Base-by-base conservation (phyloP, 176 grass and related monocot species). In the Ananas comosus region DNA sequence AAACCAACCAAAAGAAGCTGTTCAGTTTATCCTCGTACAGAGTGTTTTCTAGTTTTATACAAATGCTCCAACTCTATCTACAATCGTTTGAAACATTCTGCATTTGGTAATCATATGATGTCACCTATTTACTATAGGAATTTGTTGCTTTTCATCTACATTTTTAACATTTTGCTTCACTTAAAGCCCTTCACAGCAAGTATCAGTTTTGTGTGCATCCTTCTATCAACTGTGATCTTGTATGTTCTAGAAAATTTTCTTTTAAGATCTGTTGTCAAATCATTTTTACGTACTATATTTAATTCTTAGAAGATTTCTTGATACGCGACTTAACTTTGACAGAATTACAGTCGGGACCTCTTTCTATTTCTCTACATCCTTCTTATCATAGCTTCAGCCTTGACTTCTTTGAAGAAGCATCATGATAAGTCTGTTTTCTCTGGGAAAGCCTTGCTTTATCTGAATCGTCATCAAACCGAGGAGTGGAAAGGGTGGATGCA, bases 401-500 rank as follows among this genome's bases (percentile, higher is more conserved):
- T 76, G 28, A 76, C 64, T 56, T 76, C 74, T 68, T 23, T 76
- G 18, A 76, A 68, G 51, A 76, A 76, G 74, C 74, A 76, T 51
- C 51, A 76, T 25, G 74, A 68, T 67, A 76, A 68, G n/a, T 76
- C 74, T 14, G 50, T 51, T 21, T 68, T 76, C 49, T 56, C 64
- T 3, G 74, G 74, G 64, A 76, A 76, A 47, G 67, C 74, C 51
- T 53, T 76, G 23, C 24, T 67, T 76, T 76, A 68, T 67, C 33
- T 76, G 64, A 76, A 76, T 68, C 74, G 64, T 13, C 64, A 76
- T 56, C 74, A 76, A 76, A 76, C 74, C 3, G 71, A 73, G 1
- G 71, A 73, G 63, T 73, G 71, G 71, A 73, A 14, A 73, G 71
- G 71, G 18, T 76, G 74, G 74, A 76, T 76, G 74, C 74, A 76